A percentile compares a stretch with the other conserved stretches of the same genome.
phyloP scores from a whole-genome alignment of 768 basidiomycete genomes.

The Trametes cinnabarina region DNA sequence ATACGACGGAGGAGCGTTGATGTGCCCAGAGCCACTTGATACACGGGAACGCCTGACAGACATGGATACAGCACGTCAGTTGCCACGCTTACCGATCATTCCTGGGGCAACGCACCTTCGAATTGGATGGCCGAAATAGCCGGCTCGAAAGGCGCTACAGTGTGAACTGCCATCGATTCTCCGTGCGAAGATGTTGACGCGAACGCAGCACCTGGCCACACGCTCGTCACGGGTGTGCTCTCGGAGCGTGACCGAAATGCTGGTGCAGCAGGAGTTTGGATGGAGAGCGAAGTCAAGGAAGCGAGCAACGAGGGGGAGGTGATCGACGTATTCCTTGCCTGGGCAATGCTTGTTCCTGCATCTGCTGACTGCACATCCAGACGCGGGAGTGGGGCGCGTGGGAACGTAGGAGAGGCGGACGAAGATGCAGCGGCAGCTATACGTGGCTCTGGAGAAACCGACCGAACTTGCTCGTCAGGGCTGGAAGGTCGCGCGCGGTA shows the following conservation, averaged over 20 bases:
- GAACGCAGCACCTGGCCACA: neutral
- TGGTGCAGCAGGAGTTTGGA: conserved; percentile 6
- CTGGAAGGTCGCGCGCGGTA: conserved; percentile 11
- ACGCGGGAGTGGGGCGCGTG: conserved; percentile 8
- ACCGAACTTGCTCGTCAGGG: conserved; percentile 11
- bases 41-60: conserved; percentile 64
- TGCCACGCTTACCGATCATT: conserved; percentile 15
- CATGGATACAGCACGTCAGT: conserved; percentile 14
- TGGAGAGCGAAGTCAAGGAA: conserved; percentile 18
- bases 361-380: conserved; percentile 10
- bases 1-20: conserved; percentile 64
- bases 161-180: conserved; percentile 55
- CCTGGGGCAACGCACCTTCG: conserved; percentile 51
- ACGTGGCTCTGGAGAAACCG: conserved; percentile 10
- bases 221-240: neutral
- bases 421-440: conserved; percentile 7
- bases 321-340: conserved; percentile 12
- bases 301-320: conserved; percentile 18
- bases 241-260: neutral
- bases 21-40: conserved; percentile 61
- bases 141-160: conserved; percentile 61
- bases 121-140: conserved; percentile 64
- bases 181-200: conserved; percentile 8
- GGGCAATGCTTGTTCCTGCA: neutral
- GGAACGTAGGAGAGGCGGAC: conserved; percentile 8